Conservation (phyloP, 345 rosid species). For the Lepidium didymum region DNA sequence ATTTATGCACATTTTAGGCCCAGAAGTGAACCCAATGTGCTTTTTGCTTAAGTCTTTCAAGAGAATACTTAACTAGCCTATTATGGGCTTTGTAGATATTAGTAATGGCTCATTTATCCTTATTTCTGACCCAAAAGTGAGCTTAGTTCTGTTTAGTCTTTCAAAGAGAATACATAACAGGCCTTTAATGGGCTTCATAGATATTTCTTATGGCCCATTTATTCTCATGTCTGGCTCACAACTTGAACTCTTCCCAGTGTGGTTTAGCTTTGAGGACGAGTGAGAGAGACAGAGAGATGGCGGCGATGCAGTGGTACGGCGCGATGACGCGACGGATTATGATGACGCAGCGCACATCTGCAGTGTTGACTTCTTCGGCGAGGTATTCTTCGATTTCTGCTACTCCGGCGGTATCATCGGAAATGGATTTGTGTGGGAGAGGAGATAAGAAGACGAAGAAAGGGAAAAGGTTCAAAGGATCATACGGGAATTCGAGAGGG, state of each 20-base stretch:
- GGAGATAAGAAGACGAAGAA: constrained; percentile 92
- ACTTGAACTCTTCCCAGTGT: not conserved
- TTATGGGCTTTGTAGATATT: too few species aligned
- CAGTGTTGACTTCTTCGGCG: not conserved
- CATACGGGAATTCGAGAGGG: constrained; percentile 80
- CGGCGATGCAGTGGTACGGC: constrained; percentile 61
- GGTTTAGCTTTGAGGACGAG: not conserved
- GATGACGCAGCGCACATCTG: constrained; percentile 32
- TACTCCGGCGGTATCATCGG: constrained; percentile 15
- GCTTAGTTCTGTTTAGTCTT: too few species aligned
- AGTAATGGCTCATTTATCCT: too few species aligned
- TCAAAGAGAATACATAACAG: too few species aligned
- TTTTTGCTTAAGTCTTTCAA: too few species aligned
- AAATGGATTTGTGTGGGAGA: constrained; percentile 63
- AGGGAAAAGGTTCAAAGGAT: constrained; percentile 88
- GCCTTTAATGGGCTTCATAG: not conserved
- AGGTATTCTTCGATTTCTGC: not conserved
- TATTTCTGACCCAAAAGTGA: too few species aligned
- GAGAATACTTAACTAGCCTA: too few species aligned
- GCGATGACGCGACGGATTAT: constrained; percentile 47
- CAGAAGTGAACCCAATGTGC: too few species aligned
- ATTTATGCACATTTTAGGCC: too few species aligned
- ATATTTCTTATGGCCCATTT: not conserved
- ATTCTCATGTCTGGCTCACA: not conserved
- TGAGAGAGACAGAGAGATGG: constrained; percentile 19